Conservation (phyloP, 805 yeast species). For the Monosporozyma aerobia region DNA sequence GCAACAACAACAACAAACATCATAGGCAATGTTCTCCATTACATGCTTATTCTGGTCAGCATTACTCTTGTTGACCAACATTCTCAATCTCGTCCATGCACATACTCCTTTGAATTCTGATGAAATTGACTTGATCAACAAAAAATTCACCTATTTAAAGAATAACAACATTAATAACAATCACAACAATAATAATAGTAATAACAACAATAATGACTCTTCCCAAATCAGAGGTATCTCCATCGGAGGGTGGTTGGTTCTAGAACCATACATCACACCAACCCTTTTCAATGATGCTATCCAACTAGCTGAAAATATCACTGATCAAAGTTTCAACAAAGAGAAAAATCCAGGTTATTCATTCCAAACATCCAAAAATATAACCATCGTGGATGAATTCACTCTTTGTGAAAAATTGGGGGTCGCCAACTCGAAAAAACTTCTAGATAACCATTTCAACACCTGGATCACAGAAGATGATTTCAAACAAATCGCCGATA, state of each 20-base stretch:
- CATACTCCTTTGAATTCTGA: not conserved
- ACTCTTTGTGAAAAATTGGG: conserved; percentile 45
- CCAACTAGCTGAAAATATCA: conserved; percentile 6
- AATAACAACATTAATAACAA: not conserved
- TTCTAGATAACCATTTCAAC: conserved; percentile 46
- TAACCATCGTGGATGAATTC: conserved; percentile 48
- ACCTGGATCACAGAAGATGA: conserved; percentile 53
- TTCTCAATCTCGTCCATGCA: not conserved
- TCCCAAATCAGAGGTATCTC: conserved; percentile 35
- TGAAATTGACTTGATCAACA: not conserved
- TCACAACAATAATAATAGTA: no score
- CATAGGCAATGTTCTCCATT: not conserved
- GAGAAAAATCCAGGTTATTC: conserved; percentile 10
- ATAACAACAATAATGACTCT: not conserved
- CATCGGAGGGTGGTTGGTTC: conserved; percentile 64
- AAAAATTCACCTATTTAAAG: not conserved
- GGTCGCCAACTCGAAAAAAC: conserved; percentile 32
- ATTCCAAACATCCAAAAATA: conserved; percentile 5
- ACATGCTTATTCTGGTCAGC: not conserved
- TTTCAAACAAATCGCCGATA: conserved; percentile 39
- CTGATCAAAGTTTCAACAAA: conserved; percentile 14
- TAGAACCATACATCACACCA: conserved; percentile 67
- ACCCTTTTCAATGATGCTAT: conserved; percentile 36
- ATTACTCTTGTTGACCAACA: not conserved
- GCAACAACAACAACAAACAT: no score